Evolutionary conservation across 164 flowering plant species (phyloP).

Genomic region (Buxus sempervirens): DNA sequence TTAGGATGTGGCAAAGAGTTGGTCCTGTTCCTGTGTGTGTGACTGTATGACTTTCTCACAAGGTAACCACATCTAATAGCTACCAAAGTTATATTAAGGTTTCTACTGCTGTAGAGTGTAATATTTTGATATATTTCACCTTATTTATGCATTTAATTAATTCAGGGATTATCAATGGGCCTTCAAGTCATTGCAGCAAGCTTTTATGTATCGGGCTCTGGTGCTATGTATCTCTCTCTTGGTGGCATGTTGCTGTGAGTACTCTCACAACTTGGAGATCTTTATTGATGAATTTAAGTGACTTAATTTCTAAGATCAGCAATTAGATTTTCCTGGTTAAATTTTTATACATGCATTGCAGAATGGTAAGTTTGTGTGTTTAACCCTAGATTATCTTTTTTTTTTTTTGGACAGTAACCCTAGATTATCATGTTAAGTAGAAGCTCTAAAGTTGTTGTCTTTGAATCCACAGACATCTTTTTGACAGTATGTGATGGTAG

Average conservation of each 20-base stretch:
- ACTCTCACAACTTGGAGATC: constrained; percentile 8
- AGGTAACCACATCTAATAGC: background rate
- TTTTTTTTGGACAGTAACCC: too few relatives aligned
- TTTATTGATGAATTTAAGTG: background rate
- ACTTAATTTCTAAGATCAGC: background rate
- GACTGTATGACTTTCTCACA: background rate
- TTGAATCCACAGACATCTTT: background rate
- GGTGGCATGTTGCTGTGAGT: constrained; percentile 94
- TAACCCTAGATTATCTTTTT: too few relatives aligned
- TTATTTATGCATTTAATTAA: constrained; percentile 10
- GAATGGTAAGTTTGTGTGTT: too few relatives aligned
- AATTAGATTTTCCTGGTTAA: background rate
- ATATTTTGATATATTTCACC: constrained; percentile 8
- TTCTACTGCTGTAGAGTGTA: background rate
- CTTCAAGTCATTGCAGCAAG: constrained; percentile 79
- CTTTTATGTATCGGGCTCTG: constrained; percentile 26
- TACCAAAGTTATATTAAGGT: background rate
- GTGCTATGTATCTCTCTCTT: constrained; percentile 62
- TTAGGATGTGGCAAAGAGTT: background rate
- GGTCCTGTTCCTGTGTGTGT: background rate
- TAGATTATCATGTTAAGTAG: too few relatives aligned
- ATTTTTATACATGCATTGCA: background rate
- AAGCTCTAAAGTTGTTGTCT: too few relatives aligned
- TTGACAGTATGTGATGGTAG: background rate
- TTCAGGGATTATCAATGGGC: constrained; percentile 72